A percentile compares a stretch with the other conserved stretches of the same genome.
These are phyloP conservation scores for Ganoderma multipileum DNA, from an alignment of 1,284 basidiomycete genomes.

Conservation along the genomic window DNA sequence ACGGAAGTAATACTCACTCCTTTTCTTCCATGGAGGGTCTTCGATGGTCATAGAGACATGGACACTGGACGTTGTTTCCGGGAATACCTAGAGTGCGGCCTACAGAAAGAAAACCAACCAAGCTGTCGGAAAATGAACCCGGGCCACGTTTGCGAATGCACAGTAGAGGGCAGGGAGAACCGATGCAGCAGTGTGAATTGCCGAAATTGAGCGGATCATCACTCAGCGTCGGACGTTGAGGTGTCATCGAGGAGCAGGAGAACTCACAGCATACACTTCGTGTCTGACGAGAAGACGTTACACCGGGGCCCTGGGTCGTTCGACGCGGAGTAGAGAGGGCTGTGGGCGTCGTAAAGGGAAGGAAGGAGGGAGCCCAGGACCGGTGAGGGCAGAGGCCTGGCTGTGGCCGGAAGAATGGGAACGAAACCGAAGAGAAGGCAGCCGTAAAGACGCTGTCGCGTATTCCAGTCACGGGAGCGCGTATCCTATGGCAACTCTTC, in stretches of 20 bases:
- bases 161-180: not conserved
- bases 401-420: constrained; percentile 6
- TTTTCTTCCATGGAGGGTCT: constrained; percentile 52
- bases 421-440: constrained; percentile 14
- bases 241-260: not conserved
- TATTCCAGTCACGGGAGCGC: constrained; percentile 27
- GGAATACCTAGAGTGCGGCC: not conserved
- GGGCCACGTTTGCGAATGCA: not conserved
- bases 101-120: no score
- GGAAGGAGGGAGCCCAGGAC: constrained; percentile 14
- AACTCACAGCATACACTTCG: constrained; percentile 28
- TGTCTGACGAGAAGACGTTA: constrained; percentile 7
- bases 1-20: constrained; percentile 39
- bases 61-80: constrained; percentile 18
- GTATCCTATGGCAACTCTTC: constrained; percentile 27
- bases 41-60: constrained; percentile 42
- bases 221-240: not conserved
- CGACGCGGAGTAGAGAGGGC: constrained; percentile 14
- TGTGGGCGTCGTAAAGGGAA: constrained; percentile 21
- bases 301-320: constrained; percentile 13
- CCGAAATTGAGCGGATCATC: constrained; percentile 16
- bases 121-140: constrained; percentile 10
- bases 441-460: constrained; percentile 30
- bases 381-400: constrained; percentile 8
- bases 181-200: not conserved